Evolutionary conservation across 2,329 filamentous ascomycete genomes (phyloP).

Genomic region (Trichoderma pleuroti): DNA sequence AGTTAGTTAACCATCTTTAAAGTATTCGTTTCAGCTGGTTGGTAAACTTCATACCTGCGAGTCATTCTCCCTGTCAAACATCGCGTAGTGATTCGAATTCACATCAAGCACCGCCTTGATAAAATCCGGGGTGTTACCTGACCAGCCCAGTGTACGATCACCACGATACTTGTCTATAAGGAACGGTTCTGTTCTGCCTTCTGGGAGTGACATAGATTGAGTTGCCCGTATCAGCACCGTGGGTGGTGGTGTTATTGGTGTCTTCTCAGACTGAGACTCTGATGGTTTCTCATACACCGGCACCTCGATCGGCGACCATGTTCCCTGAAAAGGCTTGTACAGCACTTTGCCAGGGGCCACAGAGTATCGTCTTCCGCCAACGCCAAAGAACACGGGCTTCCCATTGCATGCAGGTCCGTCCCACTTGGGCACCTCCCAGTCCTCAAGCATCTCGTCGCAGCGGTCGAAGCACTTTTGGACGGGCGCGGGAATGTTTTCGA

Average conservation of each 20-base stretch:
- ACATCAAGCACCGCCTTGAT: constrained; percentile 30
- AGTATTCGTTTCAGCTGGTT: no score
- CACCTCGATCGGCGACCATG: constrained; percentile 21
- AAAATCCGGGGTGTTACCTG: constrained; percentile 27
- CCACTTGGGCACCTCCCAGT: constrained; percentile 30
- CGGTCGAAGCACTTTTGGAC: constrained; percentile 31
- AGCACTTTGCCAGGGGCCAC: constrained; percentile 23
- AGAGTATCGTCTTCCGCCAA: constrained; percentile 21
- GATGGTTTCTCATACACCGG: constrained; percentile 1
- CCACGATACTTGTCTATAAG: constrained; percentile 28
- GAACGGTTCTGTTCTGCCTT: constrained; percentile 17
- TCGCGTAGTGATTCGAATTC: constrained; percentile 27
- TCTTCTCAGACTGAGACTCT: constrained; percentile 5
- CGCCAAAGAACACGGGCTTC: constrained; percentile 18
- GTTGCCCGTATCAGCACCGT: constrained; percentile 27
- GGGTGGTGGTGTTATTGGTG: constrained; percentile 23
- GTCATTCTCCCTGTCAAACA: constrained; percentile 26
- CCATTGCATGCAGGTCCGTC: constrained; percentile 21
- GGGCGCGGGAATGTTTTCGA: constrained; percentile 25
- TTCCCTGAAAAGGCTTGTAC: constrained; percentile 23
- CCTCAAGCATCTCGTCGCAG: constrained; percentile 31
- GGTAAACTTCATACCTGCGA: background rate
- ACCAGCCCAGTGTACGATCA: constrained; percentile 30
- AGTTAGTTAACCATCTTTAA: background rate
- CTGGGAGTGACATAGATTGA: constrained; percentile 9